phyloP scores from a whole-genome alignment of 1,284 basidiomycete genomes.

The Mycena sp. region DNA sequence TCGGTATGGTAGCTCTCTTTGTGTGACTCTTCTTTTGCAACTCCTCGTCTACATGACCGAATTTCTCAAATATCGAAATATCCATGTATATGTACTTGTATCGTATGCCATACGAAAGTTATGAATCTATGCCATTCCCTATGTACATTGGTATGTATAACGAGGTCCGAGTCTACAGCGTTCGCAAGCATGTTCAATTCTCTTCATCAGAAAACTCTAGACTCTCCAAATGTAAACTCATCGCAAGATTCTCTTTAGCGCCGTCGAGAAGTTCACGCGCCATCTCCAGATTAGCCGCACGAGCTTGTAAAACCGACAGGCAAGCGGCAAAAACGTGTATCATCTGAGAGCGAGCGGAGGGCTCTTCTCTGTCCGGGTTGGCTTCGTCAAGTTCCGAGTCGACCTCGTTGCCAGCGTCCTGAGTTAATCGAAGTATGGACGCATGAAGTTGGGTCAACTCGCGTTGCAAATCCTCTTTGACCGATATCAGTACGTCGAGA shows the following conservation, averaged over 20 bases:
- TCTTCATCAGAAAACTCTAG: slow-evolving; percentile 34
- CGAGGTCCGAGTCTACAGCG: background rate
- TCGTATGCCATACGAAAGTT: too few species aligned
- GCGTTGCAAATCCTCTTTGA: slow-evolving; percentile 44
- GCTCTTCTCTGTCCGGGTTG: slow-evolving; percentile 9
- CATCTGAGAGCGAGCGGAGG: slow-evolving; percentile 46
- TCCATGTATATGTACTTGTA: background rate
- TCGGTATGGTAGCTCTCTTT: slow-evolving; percentile 6
- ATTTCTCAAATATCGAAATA: too few species aligned
- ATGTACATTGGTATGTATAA: background rate
- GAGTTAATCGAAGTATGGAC: slow-evolving; percentile 47
- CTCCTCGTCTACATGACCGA: too few species aligned
- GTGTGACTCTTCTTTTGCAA: background rate
- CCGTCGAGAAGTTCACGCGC: slow-evolving; percentile 56
- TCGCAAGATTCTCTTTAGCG: slow-evolving; percentile 55
- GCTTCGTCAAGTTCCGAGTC: slow-evolving; percentile 22
- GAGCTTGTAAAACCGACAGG: slow-evolving; percentile 53
- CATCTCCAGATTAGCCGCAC: slow-evolving; percentile 54
- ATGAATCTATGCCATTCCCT: background rate
- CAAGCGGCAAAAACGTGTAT: slow-evolving; percentile 51
- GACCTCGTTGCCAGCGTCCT: too few species aligned
- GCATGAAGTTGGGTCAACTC: slow-evolving; percentile 48
- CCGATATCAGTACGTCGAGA: background rate
- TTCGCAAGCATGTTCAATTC: background rate
- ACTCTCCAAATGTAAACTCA: slow-evolving; percentile 54